Evolutionary conservation across 2,329 filamentous ascomycete species (phyloP).

Genomic region (Hypocreales sp.): DNA sequence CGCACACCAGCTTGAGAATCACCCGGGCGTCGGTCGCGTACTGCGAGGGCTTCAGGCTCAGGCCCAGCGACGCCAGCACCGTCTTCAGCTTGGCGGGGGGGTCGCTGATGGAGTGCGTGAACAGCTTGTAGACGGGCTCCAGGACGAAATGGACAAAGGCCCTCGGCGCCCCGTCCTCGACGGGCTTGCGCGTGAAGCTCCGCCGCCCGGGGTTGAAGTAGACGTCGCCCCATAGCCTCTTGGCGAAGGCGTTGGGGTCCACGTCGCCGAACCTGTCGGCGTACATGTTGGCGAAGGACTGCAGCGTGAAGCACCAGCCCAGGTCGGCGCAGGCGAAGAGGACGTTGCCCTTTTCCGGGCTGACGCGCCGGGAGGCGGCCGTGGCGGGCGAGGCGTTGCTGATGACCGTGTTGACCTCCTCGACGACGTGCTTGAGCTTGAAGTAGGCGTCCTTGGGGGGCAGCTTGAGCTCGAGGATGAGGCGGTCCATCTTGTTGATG

Average conservation of each 20-base stretch:
- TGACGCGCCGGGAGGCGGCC: slow-evolving; percentile 66
- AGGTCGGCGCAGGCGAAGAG: slow-evolving; percentile 86
- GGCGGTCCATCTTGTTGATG: slow-evolving; percentile 92
- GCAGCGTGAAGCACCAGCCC: slow-evolving; percentile 92
- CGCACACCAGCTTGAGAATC: slow-evolving; percentile 76
- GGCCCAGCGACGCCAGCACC: slow-evolving; percentile 66
- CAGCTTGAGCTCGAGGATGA: slow-evolving; percentile 87
- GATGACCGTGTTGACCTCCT: slow-evolving; percentile 94
- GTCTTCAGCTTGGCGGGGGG: slow-evolving; percentile 70
- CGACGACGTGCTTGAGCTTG: slow-evolving; percentile 96
- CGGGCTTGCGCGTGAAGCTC: slow-evolving; percentile 76
- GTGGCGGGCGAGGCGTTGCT: slow-evolving; percentile 71
- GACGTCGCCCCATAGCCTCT: slow-evolving; percentile 85
- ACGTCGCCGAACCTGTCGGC: slow-evolving; percentile 73
- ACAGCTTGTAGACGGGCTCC: slow-evolving; percentile 96
- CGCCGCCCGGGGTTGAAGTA: slow-evolving; percentile 88
- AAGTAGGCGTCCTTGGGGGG: slow-evolving; percentile 95
- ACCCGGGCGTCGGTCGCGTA: slow-evolving; percentile 82
- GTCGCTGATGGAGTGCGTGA: slow-evolving; percentile 85
- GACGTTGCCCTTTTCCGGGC: slow-evolving; percentile 96
- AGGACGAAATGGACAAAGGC: slow-evolving; percentile 91
- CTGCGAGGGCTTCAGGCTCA: slow-evolving; percentile 80
- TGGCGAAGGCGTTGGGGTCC: slow-evolving; percentile 68
- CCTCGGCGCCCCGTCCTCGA: slow-evolving; percentile 66
- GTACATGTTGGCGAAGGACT: slow-evolving; percentile 94